Evolutionary conservation across 345 rosid genomes (phyloP).

Genomic region (Erysimum cheiranthoides): DNA sequence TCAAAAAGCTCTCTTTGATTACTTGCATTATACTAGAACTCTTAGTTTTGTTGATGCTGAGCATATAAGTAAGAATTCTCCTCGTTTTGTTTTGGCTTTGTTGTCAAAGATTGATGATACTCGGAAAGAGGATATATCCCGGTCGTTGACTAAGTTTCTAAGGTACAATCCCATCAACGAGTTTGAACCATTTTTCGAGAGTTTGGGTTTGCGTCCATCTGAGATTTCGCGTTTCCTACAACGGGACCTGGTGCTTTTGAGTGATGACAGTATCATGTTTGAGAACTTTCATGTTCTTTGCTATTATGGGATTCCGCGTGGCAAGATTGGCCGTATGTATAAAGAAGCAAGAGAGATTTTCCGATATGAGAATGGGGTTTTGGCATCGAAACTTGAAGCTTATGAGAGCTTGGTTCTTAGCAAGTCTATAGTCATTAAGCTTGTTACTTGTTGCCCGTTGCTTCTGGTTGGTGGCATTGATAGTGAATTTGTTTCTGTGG

Average conservation of each 20-base stretch:
- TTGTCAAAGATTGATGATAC: slow-evolving; percentile 47
- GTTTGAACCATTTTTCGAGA: slow-evolving; percentile 89
- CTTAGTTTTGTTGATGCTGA: slow-evolving; percentile 70
- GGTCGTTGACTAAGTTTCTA: slow-evolving; percentile 54
- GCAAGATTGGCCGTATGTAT: slow-evolving; percentile 65
- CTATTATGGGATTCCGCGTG: slow-evolving; percentile 61
- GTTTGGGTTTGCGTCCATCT: slow-evolving; percentile 64
- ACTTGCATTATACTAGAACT: slow-evolving; percentile 66
- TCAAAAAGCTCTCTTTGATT: slow-evolving; percentile 72
- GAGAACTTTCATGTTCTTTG: slow-evolving; percentile 72
- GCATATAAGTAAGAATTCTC: slow-evolving; percentile 69
- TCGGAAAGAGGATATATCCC: slow-evolving; percentile 45
- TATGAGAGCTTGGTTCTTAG: slow-evolving; percentile 69
- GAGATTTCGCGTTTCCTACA: slow-evolving; percentile 59
- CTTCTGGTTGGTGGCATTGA: slow-evolving; percentile 61
- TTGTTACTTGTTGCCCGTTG: slow-evolving; percentile 57
- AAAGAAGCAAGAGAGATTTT: slow-evolving; percentile 66
- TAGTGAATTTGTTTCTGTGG: slow-evolving; percentile 54
- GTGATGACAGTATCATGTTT: slow-evolving; percentile 65
- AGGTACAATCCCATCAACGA: slow-evolving; percentile 84
- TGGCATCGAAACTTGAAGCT: slow-evolving; percentile 58
- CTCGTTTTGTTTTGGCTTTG: slow-evolving; percentile 52
- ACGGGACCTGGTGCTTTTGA: slow-evolving; percentile 56
- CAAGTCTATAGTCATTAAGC: slow-evolving; percentile 49
- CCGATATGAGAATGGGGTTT: slow-evolving; percentile 52